Conservation (phyloP, 202 grass and related monocot species). For the Schoenoplectus triqueter region DNA sequence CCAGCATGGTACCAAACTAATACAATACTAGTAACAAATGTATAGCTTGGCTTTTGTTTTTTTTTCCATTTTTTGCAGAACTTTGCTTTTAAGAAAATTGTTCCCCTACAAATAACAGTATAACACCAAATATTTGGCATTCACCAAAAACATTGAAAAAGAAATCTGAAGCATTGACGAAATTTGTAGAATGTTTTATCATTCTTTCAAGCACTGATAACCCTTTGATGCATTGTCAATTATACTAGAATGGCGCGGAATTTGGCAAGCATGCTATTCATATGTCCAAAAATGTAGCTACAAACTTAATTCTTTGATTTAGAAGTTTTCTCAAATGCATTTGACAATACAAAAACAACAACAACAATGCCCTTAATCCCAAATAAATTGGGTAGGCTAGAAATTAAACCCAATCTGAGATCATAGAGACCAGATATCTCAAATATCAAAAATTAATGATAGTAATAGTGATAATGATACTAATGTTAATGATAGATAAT, state of each 20-base stretch:
- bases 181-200: not conserved
- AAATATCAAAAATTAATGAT: no score
- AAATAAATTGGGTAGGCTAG: no score
- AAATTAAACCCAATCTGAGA: no score
- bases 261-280: not conserved
- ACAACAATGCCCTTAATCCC: no score
- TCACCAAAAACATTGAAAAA: not conserved
- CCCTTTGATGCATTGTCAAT: not conserved
- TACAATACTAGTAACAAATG: not conserved
- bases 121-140: not conserved
- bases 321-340: not conserved
- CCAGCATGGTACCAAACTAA: conserved; percentile 16
- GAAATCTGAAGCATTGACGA: not conserved
- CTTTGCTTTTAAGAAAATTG: not conserved
- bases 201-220: not conserved
- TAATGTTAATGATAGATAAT: no score
- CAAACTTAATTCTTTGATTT: not conserved
- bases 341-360: not conserved
- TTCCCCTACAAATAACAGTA: not conserved
- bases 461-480: no score
- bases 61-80: not conserved
- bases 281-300: not conserved
- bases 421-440: no score
- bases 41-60: not conserved
- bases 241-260: not conserved